Conservation (phyloP, 2,329 filamentous ascomycete genomes). For the Calonectria pauciramosa region DNA sequence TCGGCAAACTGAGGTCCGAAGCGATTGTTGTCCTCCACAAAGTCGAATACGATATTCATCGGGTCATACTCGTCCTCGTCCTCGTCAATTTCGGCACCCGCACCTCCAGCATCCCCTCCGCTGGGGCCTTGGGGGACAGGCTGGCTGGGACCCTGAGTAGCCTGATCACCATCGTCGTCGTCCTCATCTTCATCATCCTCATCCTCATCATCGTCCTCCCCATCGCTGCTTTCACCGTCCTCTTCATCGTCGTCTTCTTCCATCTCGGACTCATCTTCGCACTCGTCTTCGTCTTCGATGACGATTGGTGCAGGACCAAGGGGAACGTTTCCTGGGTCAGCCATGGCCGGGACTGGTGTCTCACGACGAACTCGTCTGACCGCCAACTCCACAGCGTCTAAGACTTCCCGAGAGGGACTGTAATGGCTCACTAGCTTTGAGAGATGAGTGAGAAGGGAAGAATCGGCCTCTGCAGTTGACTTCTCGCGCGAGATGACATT, state of each 20-base stretch:
- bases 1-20: not conserved
- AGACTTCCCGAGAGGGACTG: conserved; percentile 15
- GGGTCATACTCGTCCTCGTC: not conserved
- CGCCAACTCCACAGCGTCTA: not conserved
- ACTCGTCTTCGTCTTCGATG: not conserved
- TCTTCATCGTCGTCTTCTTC: not conserved
- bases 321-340: not conserved
- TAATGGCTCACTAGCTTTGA: not conserved
- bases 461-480: conserved; percentile 24
- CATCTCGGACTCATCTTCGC: not conserved
- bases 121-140: not conserved
- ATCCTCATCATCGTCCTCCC: not conserved
- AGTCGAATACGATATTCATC: conserved; percentile 12
- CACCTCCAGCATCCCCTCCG: not conserved
- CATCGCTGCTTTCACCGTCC: not conserved
- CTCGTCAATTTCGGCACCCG: not conserved
- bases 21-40: not conserved
- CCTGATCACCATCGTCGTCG: not conserved
- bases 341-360: not conserved
- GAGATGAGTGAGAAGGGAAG: conserved; percentile 42
- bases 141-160: not conserved
- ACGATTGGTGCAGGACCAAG: not conserved
- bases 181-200: not conserved
- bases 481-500: conserved; percentile 28
- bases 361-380: not conserved